Evolutionary conservation across 306 rosid species (phyloP), one percentile per base, ranked within the genome.

Genomic region (Echinosophora koreensis): DNA sequence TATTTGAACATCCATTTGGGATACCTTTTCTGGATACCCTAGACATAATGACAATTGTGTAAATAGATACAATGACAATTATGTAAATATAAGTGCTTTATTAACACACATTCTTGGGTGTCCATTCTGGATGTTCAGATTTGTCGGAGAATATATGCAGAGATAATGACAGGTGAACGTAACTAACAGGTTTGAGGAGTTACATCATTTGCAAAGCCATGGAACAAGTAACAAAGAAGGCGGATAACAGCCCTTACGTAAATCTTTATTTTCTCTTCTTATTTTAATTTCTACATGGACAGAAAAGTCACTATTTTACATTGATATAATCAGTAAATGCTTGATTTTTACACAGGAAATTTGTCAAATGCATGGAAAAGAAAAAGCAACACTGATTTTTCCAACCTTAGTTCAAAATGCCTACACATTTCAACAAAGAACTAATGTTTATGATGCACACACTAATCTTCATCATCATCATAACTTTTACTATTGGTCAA

Each of bases 251-350:
- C 67, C 3, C 35, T 41, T 46, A 68, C 32, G 69, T 16, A 6
- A 35, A 64, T 69, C 41, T 47, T 57, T 35, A 16, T 62, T 22
- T 54, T 17, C 11, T 35, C 56, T 18, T 69, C 42, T 56, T 46
- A 62, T 71, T 71, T 51, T 66, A 71, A 38, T 38, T 72, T 72
- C 44, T 65, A 41, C 4, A 65, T 34, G 15, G 47, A 71, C 71
- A 80, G 27, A 54, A 73, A 69, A 66, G n/a, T 50, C 64, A 73
- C 83, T 49, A 80, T 44, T 75, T 66, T 80, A 79, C 78, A 72
- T 64, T 67, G 67, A 80, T 65, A 65, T 32, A 16, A 73, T 76
- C 56, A 34, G 49, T 32, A 60, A 75, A 79, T 56, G 47, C 65
- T 64, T 46, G 59, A 44, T 75, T 51, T 56, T 64, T 56, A 77